phyloP scores from a whole-genome alignment of 1,139 yeast genomes.

The Wickerhamiella infanticola region DNA sequence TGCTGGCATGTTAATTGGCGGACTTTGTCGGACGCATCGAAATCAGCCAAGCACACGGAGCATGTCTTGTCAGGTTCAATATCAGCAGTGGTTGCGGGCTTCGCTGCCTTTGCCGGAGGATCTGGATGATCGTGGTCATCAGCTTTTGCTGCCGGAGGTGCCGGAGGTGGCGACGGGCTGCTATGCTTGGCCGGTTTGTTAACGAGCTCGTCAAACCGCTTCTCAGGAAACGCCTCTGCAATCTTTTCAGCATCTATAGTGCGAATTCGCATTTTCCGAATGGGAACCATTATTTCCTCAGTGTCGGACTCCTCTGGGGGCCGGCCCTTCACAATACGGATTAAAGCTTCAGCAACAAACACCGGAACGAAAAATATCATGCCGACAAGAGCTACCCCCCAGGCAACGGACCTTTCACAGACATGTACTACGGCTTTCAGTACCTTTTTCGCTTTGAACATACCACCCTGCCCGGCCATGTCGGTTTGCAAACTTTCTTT shows the following conservation, averaged over 20 bases:
- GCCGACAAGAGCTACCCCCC: not conserved
- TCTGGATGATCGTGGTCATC: no score
- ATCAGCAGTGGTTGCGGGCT: no score
- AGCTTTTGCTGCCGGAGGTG: no score
- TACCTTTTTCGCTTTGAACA: no score
- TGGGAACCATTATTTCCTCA: not conserved
- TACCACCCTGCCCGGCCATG: no score
- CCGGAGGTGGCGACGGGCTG: no score
- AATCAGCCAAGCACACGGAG: not conserved
- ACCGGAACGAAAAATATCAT: not conserved
- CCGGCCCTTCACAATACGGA: not conserved
- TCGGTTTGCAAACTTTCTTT: no score
- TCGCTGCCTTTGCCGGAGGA: no score
- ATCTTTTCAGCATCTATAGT: not conserved
- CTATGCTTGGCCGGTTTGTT: no score
- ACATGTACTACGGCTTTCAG: no score
- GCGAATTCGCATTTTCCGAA: not conserved
- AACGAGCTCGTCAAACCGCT: not conserved
- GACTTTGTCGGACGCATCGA: not conserved
- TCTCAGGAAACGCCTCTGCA: not conserved
- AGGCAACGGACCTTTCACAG: no score
- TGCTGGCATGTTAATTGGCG: not conserved
- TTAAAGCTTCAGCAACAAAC: not conserved
- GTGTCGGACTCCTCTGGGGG: not conserved
- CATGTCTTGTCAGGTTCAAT: not conserved